Evolutionary conservation across 352 stramenopile species (phyloP), one percentile per base, ranked within the genome.

Genomic region (Globisporangium cylindrosporum): DNA sequence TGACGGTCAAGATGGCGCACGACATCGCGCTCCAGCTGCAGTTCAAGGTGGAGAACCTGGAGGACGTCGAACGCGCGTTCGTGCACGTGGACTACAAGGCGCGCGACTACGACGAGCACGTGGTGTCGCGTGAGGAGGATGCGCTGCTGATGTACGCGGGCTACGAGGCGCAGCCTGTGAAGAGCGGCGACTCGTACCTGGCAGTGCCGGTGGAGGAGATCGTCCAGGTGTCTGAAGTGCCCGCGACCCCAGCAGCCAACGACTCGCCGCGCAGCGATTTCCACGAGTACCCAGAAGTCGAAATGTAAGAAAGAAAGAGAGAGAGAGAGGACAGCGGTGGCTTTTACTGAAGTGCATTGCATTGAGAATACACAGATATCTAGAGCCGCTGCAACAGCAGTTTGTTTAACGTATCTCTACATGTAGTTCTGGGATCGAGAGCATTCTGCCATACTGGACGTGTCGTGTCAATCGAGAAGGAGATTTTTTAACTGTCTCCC

Each of bases 1-100:
- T 97, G 70, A 86, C 91, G 1, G 79, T 99, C 20, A 91, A 94
- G 70, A 81, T 95, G 64, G 90, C 86, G 36, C 96, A 99, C 75
- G 96, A 99, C 75, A 92, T 98, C 59, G 92, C 90, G 24, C 89
- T 98, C 59, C 91, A 98, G 72, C 80, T 99, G 54, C 94, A 99
- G 72, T 97, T 98, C 71, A 94, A 97, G 68, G 93, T 98, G 65
- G 93, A 98, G 74, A 81, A 87, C 18, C 67, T 92, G 36, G 82
- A 93, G 22, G 88, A 98, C 63, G 95, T 98, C 20, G 93, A 98
- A 77, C 84, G 93, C 38, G 95, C 91, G 24, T 98, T 98, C 78
- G 95, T 98, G 18, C 95, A 98, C 69, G 95, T 98, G 67, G 94
- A 98, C 79, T 98, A 98, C 77, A 83, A 97, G 72, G 73, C 74